phyloP scores from a whole-genome alignment of 139 green algal species.

The Yamagishiella unicocca region DNA sequence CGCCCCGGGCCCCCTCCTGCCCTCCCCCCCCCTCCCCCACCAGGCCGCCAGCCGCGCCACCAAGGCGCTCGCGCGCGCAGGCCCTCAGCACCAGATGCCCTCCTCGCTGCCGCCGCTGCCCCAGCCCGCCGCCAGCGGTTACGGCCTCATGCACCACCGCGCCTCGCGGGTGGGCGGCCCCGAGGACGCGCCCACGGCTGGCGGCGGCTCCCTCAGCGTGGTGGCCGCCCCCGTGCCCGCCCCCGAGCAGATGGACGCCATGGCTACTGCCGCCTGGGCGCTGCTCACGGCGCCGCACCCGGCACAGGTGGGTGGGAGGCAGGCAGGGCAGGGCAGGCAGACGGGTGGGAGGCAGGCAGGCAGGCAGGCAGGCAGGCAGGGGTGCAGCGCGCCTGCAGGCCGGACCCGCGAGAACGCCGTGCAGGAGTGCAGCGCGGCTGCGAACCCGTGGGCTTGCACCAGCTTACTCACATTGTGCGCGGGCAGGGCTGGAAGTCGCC shows the following conservation, averaged over 20 bases:
- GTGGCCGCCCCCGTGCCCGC: constrained; percentile 15
- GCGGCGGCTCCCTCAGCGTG: not conserved
- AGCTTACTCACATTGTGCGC: not conserved
- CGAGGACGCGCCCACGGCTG: not conserved
- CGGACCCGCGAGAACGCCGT: too few species aligned
- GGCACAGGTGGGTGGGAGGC: not conserved
- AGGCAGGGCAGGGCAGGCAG: not conserved
- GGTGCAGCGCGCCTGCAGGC: too few species aligned
- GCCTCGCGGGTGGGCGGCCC: not conserved
- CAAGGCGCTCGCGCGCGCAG: constrained; percentile 21
- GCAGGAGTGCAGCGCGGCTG: not conserved
- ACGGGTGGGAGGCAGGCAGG: too few species aligned
- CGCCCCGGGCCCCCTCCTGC: not conserved
- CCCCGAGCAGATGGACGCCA: constrained; percentile 15
- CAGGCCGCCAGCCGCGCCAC: constrained; percentile 40
- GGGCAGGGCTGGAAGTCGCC: not conserved
- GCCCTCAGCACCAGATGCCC: not conserved
- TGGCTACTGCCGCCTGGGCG: not conserved
- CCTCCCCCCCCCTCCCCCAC: not conserved
- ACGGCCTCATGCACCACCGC: not conserved
- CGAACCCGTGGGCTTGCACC: not conserved
- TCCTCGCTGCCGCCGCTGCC: not conserved
- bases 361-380: not conserved
- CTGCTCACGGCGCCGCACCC: not conserved
- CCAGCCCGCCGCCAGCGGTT: not conserved